Base-by-base conservation (phyloP, 2,329 filamentous ascomycete species). In the Chaetothyriales sp. region DNA sequence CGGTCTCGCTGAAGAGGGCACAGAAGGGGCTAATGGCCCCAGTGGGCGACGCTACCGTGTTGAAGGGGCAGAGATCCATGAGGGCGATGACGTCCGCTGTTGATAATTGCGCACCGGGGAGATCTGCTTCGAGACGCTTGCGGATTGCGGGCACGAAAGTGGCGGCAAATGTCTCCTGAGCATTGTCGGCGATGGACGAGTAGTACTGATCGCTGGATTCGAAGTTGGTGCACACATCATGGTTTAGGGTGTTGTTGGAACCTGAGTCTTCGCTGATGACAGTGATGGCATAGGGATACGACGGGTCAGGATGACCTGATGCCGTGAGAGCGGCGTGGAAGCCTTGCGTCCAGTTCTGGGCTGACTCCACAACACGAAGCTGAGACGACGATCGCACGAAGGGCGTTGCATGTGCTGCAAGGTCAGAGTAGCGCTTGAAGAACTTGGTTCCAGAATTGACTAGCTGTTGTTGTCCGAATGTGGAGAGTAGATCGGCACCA, bases 31-130 rank as follows among this genome's bases (percentile, higher is more conserved):
- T 85, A 69, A 80, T 28, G 20, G 20, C 5, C 13, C 46, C 46
- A 1, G 8, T 48, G 70, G 73, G 61, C 52, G 83, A 81, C 1
- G 82, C 79, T 18, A 86, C 76, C 0, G 83, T 86, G 65, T 89
- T 85, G 61, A 88, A 89, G 0, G 85, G 80, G 59, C 85, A 89
- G 64, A 88, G 73, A 2, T 95, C 88, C 88, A 95, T 95, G 33
- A 95, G 65, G 52, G 76, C 77, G 52, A 89, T 71, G 0, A 81
- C 78, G 33, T 90, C 81, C 1, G 70, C 62, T 10, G 73, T 63
- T 2, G 76, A 78, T 44, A 95, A 66, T 55, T 84, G 80, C 4
- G 78, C 81, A 2, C 85, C 84, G 0, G 75, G 76, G 0, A 95
- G 73, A 54, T 83, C 78, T 13, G 69, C 61, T 63, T 89, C 88